phyloP scores from a whole-genome alignment of 108 stramenopile genomes.

The Skeletonema marinoi region DNA sequence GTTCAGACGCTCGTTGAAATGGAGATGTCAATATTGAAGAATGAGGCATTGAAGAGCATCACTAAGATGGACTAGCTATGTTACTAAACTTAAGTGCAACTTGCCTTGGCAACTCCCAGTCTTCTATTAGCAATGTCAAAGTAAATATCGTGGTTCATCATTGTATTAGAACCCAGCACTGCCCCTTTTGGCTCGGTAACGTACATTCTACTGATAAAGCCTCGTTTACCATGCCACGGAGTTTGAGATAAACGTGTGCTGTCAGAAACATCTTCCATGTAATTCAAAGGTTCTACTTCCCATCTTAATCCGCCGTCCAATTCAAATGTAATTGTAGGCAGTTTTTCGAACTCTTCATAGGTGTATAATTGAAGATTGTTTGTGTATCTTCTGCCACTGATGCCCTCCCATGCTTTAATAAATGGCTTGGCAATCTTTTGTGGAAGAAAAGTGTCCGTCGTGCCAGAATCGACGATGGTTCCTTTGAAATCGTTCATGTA shows the following conservation, averaged over 20 bases:
- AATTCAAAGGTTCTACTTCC: slow-evolving; percentile 51
- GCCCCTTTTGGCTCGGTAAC: slow-evolving; percentile 86
- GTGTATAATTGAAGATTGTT: slow-evolving; percentile 52
- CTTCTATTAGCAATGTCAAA: slow-evolving; percentile 78
- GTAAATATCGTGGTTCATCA: slow-evolving; percentile 90
- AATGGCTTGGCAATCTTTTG: slow-evolving; percentile 55
- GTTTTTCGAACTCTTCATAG: slow-evolving; percentile 50
- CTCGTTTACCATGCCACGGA: slow-evolving; percentile 49
- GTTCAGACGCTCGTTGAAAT: slow-evolving; percentile 54
- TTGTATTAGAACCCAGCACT: slow-evolving; percentile 94
- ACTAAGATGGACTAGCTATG: slow-evolving; percentile 32
- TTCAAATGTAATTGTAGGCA: slow-evolving; percentile 63
- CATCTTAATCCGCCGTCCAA: slow-evolving; percentile 51
- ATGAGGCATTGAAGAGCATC: slow-evolving; percentile 36
- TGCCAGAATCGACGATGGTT: slow-evolving; percentile 94
- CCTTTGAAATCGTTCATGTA: slow-evolving; percentile 83
- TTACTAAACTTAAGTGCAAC: not conserved
- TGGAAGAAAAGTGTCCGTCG: slow-evolving; percentile 96
- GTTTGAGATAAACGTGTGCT: slow-evolving; percentile 14
- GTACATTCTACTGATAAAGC: slow-evolving; percentile 81
- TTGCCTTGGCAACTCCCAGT: slow-evolving; percentile 80
- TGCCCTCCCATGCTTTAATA: slow-evolving; percentile 59
- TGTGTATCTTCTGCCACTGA: slow-evolving; percentile 47
- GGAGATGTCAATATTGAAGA: slow-evolving; percentile 53
- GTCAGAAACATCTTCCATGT: slow-evolving; percentile 69